phyloP scores from a whole-genome alignment of 2,329 filamentous ascomycete genomes.

The Diaporthe sp. region DNA sequence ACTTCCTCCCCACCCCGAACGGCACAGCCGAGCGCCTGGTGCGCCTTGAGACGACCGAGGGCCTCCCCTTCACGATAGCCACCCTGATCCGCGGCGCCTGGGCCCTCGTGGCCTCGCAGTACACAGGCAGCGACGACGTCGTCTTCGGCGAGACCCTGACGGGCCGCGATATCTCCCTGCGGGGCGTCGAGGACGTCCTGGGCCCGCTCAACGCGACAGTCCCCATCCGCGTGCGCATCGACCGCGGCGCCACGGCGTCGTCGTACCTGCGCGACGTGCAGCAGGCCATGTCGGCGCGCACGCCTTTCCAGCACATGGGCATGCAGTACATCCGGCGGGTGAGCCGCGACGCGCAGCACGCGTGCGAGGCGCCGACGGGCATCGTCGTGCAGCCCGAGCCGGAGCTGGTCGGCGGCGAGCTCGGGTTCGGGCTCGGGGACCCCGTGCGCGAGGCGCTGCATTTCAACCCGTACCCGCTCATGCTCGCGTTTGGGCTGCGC shows the following conservation, averaged over 20 bases:
- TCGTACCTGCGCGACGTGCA: conserved; percentile 42
- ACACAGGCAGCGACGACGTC: conserved; percentile 66
- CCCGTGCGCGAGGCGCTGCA: conserved; percentile 48
- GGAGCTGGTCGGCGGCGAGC: conserved; percentile 36
- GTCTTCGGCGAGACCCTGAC: conserved; percentile 73
- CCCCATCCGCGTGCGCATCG: conserved; percentile 58
- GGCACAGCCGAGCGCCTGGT: conserved; percentile 48
- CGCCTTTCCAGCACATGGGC: conserved; percentile 63
- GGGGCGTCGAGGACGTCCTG: conserved; percentile 67
- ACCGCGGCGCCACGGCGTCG: conserved; percentile 44
- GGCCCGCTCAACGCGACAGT: conserved; percentile 63
- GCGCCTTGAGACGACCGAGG: conserved; percentile 43
- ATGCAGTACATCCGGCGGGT: conserved; percentile 62
- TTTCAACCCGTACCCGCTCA: conserved; percentile 64
- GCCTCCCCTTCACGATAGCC: conserved; percentile 40
- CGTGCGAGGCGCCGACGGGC: conserved; percentile 48
- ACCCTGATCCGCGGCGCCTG: conserved; percentile 63
- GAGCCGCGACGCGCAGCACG: conserved; percentile 54
- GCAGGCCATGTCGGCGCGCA: conserved; percentile 52
- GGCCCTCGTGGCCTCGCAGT: conserved; percentile 68
- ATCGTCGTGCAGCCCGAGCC: conserved; percentile 54
- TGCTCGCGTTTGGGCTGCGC: conserved; percentile 60
- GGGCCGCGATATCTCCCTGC: conserved; percentile 65
- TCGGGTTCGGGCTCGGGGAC: conserved; percentile 43
- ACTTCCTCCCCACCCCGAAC: conserved; percentile 60